phyloP scores from a whole-genome alignment of 495 filamentous ascomycete species.

The Astrocystis sublimbata region DNA sequence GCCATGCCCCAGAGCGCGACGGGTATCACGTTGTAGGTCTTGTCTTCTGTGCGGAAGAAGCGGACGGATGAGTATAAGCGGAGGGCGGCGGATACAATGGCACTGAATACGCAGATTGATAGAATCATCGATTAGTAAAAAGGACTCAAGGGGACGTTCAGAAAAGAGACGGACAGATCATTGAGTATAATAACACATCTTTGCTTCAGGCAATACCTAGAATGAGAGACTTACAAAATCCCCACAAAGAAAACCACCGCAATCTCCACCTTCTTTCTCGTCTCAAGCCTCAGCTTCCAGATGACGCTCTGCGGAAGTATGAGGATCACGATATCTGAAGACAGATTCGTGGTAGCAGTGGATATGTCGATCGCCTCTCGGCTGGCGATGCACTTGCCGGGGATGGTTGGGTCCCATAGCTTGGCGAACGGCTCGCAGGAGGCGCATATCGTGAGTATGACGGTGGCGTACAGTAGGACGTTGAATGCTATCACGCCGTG shows the following conservation, averaged over 20 bases:
- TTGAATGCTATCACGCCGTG: conserved; percentile 22
- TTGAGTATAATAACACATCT: too few relatives aligned
- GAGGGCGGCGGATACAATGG: too few relatives aligned
- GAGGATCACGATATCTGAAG: conserved; percentile 33
- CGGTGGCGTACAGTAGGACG: conserved; percentile 37
- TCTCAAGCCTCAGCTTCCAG: conserved; percentile 25
- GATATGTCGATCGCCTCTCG: conserved; percentile 10
- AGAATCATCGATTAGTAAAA: too few relatives aligned
- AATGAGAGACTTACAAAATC: conserved; percentile 35
- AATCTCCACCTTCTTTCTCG: conserved; percentile 25
- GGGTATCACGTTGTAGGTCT: too few relatives aligned
- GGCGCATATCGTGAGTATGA: conserved; percentile 43
- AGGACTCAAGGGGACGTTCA: too few relatives aligned
- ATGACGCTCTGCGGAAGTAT: conserved; percentile 32
- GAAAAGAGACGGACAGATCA: too few relatives aligned
- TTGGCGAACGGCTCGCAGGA: conserved; percentile 40
- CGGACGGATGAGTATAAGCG: too few relatives aligned
- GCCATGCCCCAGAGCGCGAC: too few relatives aligned
- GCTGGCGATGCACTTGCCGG: conserved; percentile 25
- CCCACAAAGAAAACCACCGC: conserved; percentile 34
- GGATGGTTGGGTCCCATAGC: conserved; percentile 28
- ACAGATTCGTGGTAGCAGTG: conserved; percentile 23
- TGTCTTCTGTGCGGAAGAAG: too few relatives aligned
- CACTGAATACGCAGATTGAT: too few relatives aligned
- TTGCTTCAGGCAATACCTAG: too few relatives aligned